Percentiles rank a stretch among this genome's conserved stretches.
phyloP scores from a whole-genome alignment of 83 land plant genomes.

The Thuja plicata region DNA sequence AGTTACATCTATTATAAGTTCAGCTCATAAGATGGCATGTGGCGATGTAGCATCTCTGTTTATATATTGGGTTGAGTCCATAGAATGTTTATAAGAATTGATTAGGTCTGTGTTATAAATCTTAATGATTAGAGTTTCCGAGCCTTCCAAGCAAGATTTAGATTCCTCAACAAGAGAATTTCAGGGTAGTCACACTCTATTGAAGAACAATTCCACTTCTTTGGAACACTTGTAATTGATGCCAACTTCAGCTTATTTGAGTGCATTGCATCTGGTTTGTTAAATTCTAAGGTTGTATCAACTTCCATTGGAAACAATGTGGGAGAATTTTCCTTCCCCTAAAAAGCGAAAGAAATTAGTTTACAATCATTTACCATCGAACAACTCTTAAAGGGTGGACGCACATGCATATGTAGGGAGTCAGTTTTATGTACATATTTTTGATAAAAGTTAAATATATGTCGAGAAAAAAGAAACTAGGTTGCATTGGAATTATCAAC shows the following conservation, averaged over 20 bases:
- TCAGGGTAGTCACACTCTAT: not conserved
- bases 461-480: too few species aligned
- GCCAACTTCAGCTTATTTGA: not conserved
- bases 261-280: not conserved
- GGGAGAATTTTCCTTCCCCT: not conserved
- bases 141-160: not conserved
- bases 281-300: not conserved
- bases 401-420: not conserved
- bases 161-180: not conserved
- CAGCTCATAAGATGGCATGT: not conserved
- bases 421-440: not conserved
- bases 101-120: not conserved
- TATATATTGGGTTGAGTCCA: not conserved
- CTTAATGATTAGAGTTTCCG: not conserved
- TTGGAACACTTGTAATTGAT: not conserved
- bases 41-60: not conserved
- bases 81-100: not conserved
- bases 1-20: not conserved
- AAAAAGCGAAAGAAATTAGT: not conserved
- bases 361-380: not conserved
- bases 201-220: too few species aligned
- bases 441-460: not conserved
- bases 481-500: not conserved
- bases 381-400: too few species aligned
- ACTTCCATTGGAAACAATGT: not conserved